Evolutionary conservation across 768 basidiomycete species (phyloP).

Genomic region (Amylocystis lapponica): DNA sequence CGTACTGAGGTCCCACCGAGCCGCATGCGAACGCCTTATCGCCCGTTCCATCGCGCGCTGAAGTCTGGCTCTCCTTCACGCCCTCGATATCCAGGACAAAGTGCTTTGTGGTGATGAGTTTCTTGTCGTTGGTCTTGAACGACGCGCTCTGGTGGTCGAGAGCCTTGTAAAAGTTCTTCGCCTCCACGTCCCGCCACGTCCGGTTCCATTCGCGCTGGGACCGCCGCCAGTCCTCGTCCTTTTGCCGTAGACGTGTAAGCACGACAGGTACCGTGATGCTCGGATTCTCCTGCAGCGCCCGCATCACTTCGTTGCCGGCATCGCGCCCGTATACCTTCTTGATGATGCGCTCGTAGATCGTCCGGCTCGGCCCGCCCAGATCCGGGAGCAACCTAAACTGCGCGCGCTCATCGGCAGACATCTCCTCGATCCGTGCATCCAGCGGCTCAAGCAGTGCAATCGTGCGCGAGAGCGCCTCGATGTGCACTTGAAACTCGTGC

Average conservation of each 20-base stretch:
- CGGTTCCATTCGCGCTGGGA: constrained; percentile 93
- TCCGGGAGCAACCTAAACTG: constrained; percentile 78
- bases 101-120: constrained; percentile 76
- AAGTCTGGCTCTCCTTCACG: constrained; percentile 54
- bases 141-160: constrained; percentile 93
- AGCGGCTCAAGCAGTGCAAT: constrained; percentile 90
- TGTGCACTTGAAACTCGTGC: constrained; percentile 94
- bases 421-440: constrained; percentile 74
- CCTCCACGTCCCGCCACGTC: constrained; percentile 95
- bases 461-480: constrained; percentile 86
- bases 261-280: constrained; percentile 89
- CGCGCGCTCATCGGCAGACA: constrained; percentile 82
- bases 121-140: constrained; percentile 97
- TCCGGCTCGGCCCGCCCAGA: constrained; percentile 83
- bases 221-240: constrained; percentile 96
- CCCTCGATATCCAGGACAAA: constrained; percentile 78
- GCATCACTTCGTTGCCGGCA: constrained; percentile 66
- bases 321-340: constrained; percentile 92
- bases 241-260: constrained; percentile 80
- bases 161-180: constrained; percentile 97
- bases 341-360: constrained; percentile 87
- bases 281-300: constrained; percentile 89
- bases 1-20: constrained; percentile 61
- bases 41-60: constrained; percentile 18
- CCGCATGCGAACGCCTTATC: constrained; percentile 1